Evolutionary conservation across 2,329 filamentous ascomycete species (phyloP), one percentile per base, ranked within the genome.

Genomic region (Ascochyta pisi): DNA sequence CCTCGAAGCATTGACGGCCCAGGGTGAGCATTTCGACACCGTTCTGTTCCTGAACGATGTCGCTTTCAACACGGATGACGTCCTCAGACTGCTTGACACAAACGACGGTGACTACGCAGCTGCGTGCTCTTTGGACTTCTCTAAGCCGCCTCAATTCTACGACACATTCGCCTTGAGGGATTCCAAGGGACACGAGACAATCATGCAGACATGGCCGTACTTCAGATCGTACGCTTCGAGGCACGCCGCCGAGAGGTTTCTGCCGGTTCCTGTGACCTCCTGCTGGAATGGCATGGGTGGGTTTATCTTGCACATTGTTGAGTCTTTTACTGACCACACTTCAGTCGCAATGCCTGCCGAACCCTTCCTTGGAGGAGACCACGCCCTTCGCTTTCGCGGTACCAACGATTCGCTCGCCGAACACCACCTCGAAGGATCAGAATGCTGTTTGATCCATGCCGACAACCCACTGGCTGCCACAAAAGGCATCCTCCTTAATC

Each of bases 381-480:
- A 69, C 2, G 67, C 74, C 0, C 78, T 90, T 0, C 79, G 76
- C n/a, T 91, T 91, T 73, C 84, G 89, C 9, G 87, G 82, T 4
- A 79, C 89, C 22, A 69, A 84, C 0, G 88, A 90, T 66, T 82
- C 81, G 4, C 82, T 94, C 1, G 81, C 82, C 0, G 55, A 63
- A 3, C 67, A 78, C 24, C 89, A 91, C 67, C 79, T 92, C 24
- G 90, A 93, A 73, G 90, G 82, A n/a, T 89, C 86, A 13, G 90
- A 93, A 74, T 92, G 89, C 77, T 93, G 90, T 73, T 83, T 93
- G 48, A 86, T 91, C 50, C 89, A 91, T 68, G 84, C 85, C 2
- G 89, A 91, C 66, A 91, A 91, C 64, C 84, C 84, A 1, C 75
- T 86, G 4, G 81, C 81, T 5, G 68, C 50, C 1, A 63, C 2